Evolutionary conservation across 2,329 filamentous ascomycete species (phyloP), one percentile per base, ranked within the genome.

Genomic region (Neopestalotiopsis rosae): DNA sequence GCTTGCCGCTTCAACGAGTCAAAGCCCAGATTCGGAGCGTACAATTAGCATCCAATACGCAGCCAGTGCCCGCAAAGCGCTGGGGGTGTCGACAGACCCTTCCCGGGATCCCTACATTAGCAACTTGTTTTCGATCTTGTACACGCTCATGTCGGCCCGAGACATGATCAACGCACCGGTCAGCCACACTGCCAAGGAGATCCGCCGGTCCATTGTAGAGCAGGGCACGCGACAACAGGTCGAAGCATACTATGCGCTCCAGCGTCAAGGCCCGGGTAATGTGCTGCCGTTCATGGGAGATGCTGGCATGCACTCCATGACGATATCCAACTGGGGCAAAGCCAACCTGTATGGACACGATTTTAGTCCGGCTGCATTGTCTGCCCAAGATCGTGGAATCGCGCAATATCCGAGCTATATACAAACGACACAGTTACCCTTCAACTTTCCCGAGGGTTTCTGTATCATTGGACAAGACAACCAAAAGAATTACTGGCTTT

Each of bases 301-400:
- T 12, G 45, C 78, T 0, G 72, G 76, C 49, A 74, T 75, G 45
- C 42, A 78, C 12, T 73, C 84, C 7, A 66, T 85, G n/a, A 68
- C 72, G 2, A 76, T 80, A 45, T 80, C 76, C 9, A 85, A 85
- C 69, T 83, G 81, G 80, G 74, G 77, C 5, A 78, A 78, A 58
- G 79, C 75, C 7, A 73, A 77, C 49, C 73, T 84, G 28, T 80
- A 78, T 58, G 72, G 78, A 1, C 67, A 71, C 6, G 81, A 85
- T 72, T 84, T 85, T 63, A 75, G 76, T 3, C 68, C 74, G 1
- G 79, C 78, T 1, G 73, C 77, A 10, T 32, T 78, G 14, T 67
- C 40, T 10, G 52, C 58, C 1, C 71, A 70, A 0, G 70, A 71
- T 4, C n/a, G 65, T 71, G 61, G n/a, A 30, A 28, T n/a, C 14